These are phyloP conservation scores for Yarrowia hollandica DNA, from an alignment of 805 yeast species.

Conservation along the genomic window DNA sequence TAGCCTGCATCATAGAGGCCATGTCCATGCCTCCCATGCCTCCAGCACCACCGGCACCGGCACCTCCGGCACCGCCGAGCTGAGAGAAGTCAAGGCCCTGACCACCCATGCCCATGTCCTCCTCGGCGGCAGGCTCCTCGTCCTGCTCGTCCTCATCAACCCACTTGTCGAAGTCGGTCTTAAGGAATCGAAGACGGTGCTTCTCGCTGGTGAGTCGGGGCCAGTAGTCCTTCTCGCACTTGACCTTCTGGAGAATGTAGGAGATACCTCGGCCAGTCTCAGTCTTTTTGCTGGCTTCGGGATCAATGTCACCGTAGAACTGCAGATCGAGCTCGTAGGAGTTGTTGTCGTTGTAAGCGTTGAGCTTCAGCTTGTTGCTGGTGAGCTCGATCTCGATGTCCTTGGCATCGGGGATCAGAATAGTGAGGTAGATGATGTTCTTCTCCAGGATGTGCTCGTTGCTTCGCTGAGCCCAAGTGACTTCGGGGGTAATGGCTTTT, in stretches of 20 bases:
- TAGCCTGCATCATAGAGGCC: conserved; percentile 30
- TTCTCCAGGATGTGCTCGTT: conserved; percentile 67
- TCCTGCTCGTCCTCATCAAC: conserved; percentile 98
- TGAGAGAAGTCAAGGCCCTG: conserved; percentile 45
- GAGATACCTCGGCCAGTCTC: conserved; percentile 63
- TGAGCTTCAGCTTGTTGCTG: conserved; percentile 53
- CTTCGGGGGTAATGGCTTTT: conserved; percentile 30
- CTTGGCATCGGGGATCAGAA: conserved; percentile 68
- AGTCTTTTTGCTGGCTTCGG: conserved; percentile 58
- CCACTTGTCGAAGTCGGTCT: conserved; percentile 97
- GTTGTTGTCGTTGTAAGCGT: conserved; percentile 48
- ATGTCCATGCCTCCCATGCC: conserved; percentile 34
- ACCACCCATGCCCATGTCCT: conserved; percentile 42
- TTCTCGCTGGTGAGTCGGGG: conserved; percentile 91
- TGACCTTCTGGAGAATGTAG: conserved; percentile 70
- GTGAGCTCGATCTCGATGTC: conserved; percentile 64
- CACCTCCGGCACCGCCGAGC: conserved; percentile 46
- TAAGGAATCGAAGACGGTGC: conserved; percentile 72
- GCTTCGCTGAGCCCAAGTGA: conserved; percentile 95
- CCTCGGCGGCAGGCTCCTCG: conserved; percentile 52
- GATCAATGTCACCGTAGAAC: conserved; percentile 72
- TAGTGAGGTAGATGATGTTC: conserved; percentile 73
- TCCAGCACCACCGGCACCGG: conserved; percentile 37
- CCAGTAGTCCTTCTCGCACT: conserved; percentile 77
- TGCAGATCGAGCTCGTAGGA: conserved; percentile 67